Percentiles rank a stretch among this genome's conserved stretches.
These are phyloP conservation scores for Candida maris DNA, from an alignment of 805 yeast species.

Conservation along the genomic window DNA sequence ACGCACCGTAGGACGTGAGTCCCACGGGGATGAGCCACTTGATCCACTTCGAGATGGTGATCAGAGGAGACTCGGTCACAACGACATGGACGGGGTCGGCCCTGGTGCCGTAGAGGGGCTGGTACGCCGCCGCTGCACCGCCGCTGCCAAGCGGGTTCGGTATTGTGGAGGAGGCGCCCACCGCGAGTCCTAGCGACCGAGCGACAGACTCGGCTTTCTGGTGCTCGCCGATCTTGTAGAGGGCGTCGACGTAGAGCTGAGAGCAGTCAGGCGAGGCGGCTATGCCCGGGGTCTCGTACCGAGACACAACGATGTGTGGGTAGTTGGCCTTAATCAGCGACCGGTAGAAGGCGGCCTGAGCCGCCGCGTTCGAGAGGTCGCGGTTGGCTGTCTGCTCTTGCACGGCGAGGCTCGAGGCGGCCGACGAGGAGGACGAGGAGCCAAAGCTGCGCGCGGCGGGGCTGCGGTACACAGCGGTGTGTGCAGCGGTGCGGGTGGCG, in stretches of 20 bases:
- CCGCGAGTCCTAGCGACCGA: slow-evolving; percentile 35
- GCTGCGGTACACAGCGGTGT: slow-evolving; percentile 1
- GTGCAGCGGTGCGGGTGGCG: not conserved
- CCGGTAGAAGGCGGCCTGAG: slow-evolving; percentile 83
- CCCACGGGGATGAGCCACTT: slow-evolving; percentile 86
- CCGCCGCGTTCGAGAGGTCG: slow-evolving; percentile 59
- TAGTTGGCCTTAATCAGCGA: slow-evolving; percentile 72
- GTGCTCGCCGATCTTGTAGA: slow-evolving; percentile 70
- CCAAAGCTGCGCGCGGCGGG: not conserved
- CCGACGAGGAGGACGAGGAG: slow-evolving; percentile 5
- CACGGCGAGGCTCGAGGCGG: slow-evolving; percentile 43
- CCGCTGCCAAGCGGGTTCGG: slow-evolving; percentile 7
- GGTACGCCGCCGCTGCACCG: slow-evolving; percentile 3
- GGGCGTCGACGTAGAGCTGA: slow-evolving; percentile 73
- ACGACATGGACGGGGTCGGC: slow-evolving; percentile 92
- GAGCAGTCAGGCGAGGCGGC: slow-evolving; percentile 80
- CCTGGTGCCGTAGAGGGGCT: slow-evolving; percentile 49
- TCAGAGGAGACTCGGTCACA: slow-evolving; percentile 78
- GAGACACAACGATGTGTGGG: slow-evolving; percentile 93
- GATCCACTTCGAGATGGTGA: slow-evolving; percentile 79
- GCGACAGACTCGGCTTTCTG: slow-evolving; percentile 73
- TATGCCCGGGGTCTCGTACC: slow-evolving; percentile 93
- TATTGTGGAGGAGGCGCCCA: slow-evolving; percentile 23
- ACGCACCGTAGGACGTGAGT: slow-evolving; percentile 73
- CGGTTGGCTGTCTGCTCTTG: slow-evolving; percentile 87